These are phyloP conservation scores for Linderniella brevidens DNA, from an alignment of 257 asterid species.

Conservation along the genomic window DNA sequence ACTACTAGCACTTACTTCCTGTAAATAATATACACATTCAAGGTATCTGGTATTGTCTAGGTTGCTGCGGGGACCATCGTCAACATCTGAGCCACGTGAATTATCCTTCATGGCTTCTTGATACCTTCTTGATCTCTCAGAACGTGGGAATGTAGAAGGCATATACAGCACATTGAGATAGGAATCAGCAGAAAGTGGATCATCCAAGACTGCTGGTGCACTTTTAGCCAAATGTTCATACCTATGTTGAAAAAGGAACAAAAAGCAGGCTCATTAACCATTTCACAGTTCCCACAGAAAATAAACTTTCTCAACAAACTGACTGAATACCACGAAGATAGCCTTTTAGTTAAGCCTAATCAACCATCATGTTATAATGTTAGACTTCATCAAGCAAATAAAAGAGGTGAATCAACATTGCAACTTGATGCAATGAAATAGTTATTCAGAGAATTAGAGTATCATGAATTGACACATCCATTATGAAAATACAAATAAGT, in stretches of 20 bases:
- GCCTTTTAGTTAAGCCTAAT: not conserved
- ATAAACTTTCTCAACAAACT: constrained; percentile 1
- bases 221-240: constrained; percentile 90
- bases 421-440: too few species aligned
- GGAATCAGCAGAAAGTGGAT: constrained; percentile 98
- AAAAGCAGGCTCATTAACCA: constrained; percentile 4
- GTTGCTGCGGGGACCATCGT: constrained; percentile 87
- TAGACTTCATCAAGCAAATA: constrained; percentile 8
- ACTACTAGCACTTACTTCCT: constrained; percentile 43
- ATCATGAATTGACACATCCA: too few species aligned
- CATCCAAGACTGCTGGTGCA: constrained; percentile 91
- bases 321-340: constrained; percentile 6
- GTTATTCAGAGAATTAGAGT: too few species aligned
- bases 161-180: constrained; percentile 85
- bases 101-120: constrained; percentile 45
- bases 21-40: constrained; percentile 72
- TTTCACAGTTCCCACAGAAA: not conserved
- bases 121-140: constrained; percentile 77
- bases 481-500: too few species aligned
- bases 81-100: constrained; percentile 24
- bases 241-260: constrained; percentile 26
- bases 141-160: constrained; percentile 93
- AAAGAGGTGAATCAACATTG: not conserved
- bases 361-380: constrained; percentile 2
- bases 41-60: constrained; percentile 77